These are phyloP conservation scores for Grosmannia serpens DNA, from an alignment of 2,329 filamentous ascomycete species.

Conservation along the genomic window DNA sequence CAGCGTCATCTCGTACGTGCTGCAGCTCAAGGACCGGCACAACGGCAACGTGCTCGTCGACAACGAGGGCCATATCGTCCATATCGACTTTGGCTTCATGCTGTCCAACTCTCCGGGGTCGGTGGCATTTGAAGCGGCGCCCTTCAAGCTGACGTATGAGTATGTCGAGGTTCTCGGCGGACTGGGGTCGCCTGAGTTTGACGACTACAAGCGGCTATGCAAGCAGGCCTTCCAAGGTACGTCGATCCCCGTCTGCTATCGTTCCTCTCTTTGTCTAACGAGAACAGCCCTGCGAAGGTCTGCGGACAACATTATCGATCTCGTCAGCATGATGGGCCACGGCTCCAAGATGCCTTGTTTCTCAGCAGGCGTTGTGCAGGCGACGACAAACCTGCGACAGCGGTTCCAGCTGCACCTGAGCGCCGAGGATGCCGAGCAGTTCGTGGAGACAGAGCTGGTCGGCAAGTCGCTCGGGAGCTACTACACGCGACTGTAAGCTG, in stretches of 20 bases:
- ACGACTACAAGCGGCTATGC: constrained; percentile 67
- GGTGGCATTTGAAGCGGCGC: constrained; percentile 76
- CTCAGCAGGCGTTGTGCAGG: constrained; percentile 58
- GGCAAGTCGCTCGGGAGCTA: constrained; percentile 77
- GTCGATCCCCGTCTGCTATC: constrained; percentile 14
- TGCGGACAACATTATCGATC: constrained; percentile 68
- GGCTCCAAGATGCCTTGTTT: constrained; percentile 81
- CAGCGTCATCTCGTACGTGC: constrained; percentile 71
- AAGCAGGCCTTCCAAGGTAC: constrained; percentile 73
- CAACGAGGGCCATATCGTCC: constrained; percentile 75
- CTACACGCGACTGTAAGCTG: constrained; percentile 72
- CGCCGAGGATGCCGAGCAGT: constrained; percentile 68
- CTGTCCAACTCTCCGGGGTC: constrained; percentile 75
- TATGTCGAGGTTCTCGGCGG: constrained; percentile 78
- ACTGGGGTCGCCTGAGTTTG: constrained; percentile 55
- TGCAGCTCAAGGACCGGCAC: constrained; percentile 77
- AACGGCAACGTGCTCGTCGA: constrained; percentile 82
- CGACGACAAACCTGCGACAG: constrained; percentile 57
- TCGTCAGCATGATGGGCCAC: constrained; percentile 75
- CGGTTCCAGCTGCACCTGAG: constrained; percentile 75
- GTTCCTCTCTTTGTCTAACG: constrained; percentile 3
- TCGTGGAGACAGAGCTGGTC: constrained; percentile 69
- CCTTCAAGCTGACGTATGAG: constrained; percentile 73
- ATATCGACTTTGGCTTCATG: constrained; percentile 89
- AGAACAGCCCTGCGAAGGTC: constrained; percentile 54